Evolutionary conservation across 805 yeast genomes (phyloP), one percentile per base, ranked within the genome.

Genomic region (Pichia occidentalis): DNA sequence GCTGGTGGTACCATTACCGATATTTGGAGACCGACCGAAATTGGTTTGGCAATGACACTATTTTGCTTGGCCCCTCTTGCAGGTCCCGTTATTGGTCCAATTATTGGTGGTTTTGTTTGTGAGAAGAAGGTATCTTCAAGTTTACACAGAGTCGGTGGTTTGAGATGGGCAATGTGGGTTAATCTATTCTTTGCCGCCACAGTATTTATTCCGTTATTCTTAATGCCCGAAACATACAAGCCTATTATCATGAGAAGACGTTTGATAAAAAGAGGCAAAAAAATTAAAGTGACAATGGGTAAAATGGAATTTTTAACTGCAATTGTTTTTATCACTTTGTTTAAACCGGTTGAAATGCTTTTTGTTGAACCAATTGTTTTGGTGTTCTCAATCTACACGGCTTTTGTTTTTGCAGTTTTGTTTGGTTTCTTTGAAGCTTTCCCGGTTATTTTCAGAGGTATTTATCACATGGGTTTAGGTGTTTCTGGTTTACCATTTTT

Each of bases 1-100:
- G 90, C 86, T 10, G 86, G 88, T 37, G 96, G 95, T 46, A 78
- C 92, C 5, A 75, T 86, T 44, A 64, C 79, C 38, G 95, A 86
- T 60, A 60, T 85, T 33, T 86, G 88, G 78, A 71, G 67, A 16
- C 74, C 78, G 24, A 70, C 72, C 29, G 75, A 77, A 53, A 61
- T 77, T 53, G 82, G 86, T 12, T 49, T 78, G 4, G 87, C 94
- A n/a, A 73, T 83, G 78, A 73, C 83, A 3, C 59, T 77, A n/a
- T 84, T 81, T 61, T 79, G 88, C 56, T 59, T 82, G 39, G 83
- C 87, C 10, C 87, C 92, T 17, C 79, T 85, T 48, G 67, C 79
- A 54, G 95, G 95, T 37, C 95, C 94, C 2, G 80, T 79, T 27
- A 57, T 80, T 29, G 85, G 87, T 34, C 88, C 88, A 6, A 70